Conservation (phyloP, 805 yeast species). For the Kurtzmaniella cleridarum region DNA sequence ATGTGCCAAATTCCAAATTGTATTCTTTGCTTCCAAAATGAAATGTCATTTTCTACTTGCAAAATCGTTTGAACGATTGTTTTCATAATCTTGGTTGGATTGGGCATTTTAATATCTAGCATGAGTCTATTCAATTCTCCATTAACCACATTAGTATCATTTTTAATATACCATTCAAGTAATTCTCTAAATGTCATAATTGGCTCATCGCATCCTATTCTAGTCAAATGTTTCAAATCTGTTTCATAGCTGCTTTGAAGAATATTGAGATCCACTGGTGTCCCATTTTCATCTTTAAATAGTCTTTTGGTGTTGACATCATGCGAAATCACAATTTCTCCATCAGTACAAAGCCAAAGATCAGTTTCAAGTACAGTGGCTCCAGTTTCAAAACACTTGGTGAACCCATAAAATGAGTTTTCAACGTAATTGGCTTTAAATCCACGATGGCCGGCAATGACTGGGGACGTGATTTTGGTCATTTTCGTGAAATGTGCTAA, state of each 20-base stretch:
- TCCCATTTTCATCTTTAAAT: slow-evolving; percentile 29
- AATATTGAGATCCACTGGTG: slow-evolving; percentile 29
- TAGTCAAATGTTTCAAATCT: slow-evolving; percentile 20
- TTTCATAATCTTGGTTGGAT: slow-evolving; percentile 29
- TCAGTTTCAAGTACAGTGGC: slow-evolving; percentile 40
- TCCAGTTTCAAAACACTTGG: slow-evolving; percentile 30
- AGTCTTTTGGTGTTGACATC: slow-evolving; percentile 34
- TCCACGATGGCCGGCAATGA: slow-evolving; percentile 39
- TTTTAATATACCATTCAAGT: slow-evolving; percentile 26
- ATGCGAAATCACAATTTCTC: slow-evolving; percentile 35
- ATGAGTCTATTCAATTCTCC: slow-evolving; percentile 13
- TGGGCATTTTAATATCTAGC: slow-evolving; percentile 37
- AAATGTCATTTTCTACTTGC: slow-evolving; percentile 21
- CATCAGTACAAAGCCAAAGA: slow-evolving; percentile 33
- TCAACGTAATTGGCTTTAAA: slow-evolving; percentile 36
- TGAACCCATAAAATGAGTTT: slow-evolving; percentile 34
- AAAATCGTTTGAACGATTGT: slow-evolving; percentile 25
- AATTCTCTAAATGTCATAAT: slow-evolving; percentile 27
- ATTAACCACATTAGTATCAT: slow-evolving; percentile 13
- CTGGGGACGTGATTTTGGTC: slow-evolving; percentile 10
- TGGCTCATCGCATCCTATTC: slow-evolving; percentile 28
- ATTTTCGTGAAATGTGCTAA: too few relatives aligned
- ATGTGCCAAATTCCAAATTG: slow-evolving; percentile 40
- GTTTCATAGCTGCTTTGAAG: slow-evolving; percentile 24
- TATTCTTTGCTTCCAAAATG: slow-evolving; percentile 34